Evolutionary conservation across 139 green algal species (phyloP).

Genomic region (Spirogloea muscicola): DNA sequence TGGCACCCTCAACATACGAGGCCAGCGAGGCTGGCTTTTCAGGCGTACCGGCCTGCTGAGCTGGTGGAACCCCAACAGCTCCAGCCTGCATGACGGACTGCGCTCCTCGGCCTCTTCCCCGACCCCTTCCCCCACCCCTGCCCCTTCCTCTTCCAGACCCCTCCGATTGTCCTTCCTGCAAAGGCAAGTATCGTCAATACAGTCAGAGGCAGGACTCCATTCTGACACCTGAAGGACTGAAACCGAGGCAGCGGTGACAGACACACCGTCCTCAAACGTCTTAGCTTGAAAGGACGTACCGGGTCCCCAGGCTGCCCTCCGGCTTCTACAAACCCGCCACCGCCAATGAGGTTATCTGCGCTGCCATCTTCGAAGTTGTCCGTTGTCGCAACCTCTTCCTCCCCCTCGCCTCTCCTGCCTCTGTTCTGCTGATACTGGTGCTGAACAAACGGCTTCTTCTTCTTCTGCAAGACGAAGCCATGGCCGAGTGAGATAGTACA

Average conservation of each 20-base stretch:
- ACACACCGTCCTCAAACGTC: no score
- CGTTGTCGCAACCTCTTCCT: slow-evolving; percentile 11
- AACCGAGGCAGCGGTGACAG: no score
- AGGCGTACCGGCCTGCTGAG: slow-evolving; percentile 5
- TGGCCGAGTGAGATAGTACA: no score
- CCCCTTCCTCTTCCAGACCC: background rate
- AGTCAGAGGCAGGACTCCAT: no score
- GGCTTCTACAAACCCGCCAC: background rate
- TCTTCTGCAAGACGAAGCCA: no score
- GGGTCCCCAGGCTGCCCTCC: background rate
- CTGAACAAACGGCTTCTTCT: slow-evolving; percentile 2
- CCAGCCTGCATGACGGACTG: background rate
- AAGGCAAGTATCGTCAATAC: background rate
- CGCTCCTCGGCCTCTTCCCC: background rate
- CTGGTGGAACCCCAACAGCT: background rate
- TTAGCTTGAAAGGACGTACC: no score
- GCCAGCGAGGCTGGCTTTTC: background rate
- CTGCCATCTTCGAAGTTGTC: slow-evolving; percentile 1
- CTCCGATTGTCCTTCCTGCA: background rate
- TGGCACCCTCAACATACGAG: background rate
- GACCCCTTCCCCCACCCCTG: background rate
- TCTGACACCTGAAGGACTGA: no score
- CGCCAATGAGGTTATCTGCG: background rate
- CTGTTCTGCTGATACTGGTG: background rate
- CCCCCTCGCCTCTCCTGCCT: background rate